Percentiles rank a stretch among this genome's conserved stretches.
Evolutionary conservation across 2,329 filamentous ascomycete species (phyloP).

Genomic region (Lasiodiplodia hormozganensis): DNA sequence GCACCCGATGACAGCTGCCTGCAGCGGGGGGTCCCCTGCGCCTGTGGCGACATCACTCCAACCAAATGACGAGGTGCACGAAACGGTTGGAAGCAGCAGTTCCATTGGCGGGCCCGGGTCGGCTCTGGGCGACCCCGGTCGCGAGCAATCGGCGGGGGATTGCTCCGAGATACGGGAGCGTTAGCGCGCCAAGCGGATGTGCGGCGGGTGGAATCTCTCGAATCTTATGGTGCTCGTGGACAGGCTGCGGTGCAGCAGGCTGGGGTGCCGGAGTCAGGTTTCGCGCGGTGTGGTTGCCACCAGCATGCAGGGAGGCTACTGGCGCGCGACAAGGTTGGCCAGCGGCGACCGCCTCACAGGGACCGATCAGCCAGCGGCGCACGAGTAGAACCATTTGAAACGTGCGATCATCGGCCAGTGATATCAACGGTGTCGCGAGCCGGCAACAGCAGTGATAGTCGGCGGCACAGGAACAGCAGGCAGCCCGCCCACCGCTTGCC

Average conservation of each 20-base stretch:
- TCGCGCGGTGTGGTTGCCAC: constrained; percentile 13
- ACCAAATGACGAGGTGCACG: constrained; percentile 12
- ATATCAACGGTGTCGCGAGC: constrained; percentile 20
- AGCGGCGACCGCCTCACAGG: constrained; percentile 12
- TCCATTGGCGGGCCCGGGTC: background rate
- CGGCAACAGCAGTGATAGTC: constrained; percentile 19
- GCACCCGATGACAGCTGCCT: background rate
- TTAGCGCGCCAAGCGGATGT: constrained; percentile 18
- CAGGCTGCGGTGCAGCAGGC: background rate
- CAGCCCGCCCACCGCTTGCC: constrained; percentile 14
- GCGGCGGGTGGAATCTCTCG: constrained; percentile 10
- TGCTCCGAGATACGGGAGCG: constrained; percentile 24
- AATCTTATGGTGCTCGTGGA: constrained; percentile 10
- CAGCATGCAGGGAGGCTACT: constrained; percentile 17
- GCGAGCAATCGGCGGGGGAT: constrained; percentile 22
- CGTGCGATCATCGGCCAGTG: constrained; percentile 23
- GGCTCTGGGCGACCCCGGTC: constrained; percentile 5
- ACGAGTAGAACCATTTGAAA: constrained; percentile 28
- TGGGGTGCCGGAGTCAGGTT: constrained; percentile 5
- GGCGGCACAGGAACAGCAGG: constrained; percentile 26
- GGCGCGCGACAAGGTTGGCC: constrained; percentile 13
- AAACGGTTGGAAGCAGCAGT: background rate
- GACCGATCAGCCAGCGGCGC: constrained; percentile 26
- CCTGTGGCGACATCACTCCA: background rate
- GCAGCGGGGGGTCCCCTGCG: constrained; percentile 10